Base-by-base conservation (phyloP, 2,329 filamentous ascomycete genomes). In the Xylariaceae sp. region DNA sequence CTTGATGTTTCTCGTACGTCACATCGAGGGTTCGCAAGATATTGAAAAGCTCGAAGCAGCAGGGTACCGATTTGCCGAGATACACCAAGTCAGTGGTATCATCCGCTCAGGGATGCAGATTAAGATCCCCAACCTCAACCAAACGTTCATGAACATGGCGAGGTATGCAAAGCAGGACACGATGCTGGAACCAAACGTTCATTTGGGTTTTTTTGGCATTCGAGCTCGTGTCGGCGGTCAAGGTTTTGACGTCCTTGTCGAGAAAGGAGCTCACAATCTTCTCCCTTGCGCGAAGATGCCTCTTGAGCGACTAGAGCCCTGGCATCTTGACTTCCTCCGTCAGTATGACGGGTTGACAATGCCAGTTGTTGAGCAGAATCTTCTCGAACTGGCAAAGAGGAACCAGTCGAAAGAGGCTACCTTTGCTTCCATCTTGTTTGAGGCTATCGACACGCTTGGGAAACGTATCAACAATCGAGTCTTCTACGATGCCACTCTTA, bases 31-130 rank as follows among this genome's bases (percentile, higher is more conserved):
- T 33, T 74, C 75, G 33, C 73, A 78, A 1, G 88, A 91, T 34
- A 76, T 81, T 0, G 77, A 82, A 47, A 78, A 79, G 28, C 76
- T 96, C 13, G 80, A 86, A 56, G 83, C 88, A 1, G 74, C 81
- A 11, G 90, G 91, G 1, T 95, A 86, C 67, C 82, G 88, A n/a
- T 96, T 96, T 62, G 88, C 88, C 2, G 78, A 82, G 33, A 71
- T 85, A 12, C 78, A 79, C 50, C 84, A 90, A 55, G 86, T 96
- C 28, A 78, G 82, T 12, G 77, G 81, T 16, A 81, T 83, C 40
- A 83, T 96, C 56, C 81, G 86, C 18, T 78, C 83, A 19, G 87
- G 82, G 56, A 87, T 96, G 77, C 88, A 93, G 63, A 84, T 95
- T 50, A 79, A 85, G 43, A 75, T 78, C 2, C 70, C 74, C 1